Evolutionary conservation across 2,329 filamentous ascomycete species (phyloP), one percentile per base, ranked within the genome.

Genomic region (Arthrobotrys sphaeroides): DNA sequence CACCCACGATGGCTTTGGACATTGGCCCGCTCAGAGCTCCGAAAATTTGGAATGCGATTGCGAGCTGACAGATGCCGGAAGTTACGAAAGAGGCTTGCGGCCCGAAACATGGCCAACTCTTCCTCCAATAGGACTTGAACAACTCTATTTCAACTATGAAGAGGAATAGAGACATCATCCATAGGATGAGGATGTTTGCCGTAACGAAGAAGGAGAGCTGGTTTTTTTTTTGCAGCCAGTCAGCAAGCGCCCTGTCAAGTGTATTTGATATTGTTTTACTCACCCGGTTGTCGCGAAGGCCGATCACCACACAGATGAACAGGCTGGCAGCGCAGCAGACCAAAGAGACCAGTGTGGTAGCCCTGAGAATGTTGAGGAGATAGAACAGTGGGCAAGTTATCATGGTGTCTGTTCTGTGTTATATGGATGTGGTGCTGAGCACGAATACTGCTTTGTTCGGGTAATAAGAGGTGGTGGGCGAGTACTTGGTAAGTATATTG

Each of bases 121-220:
- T 68, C 38, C 55, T 49, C 62, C 55, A 68, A 20, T 68, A 74
- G 7, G 61, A 62, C 16, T 16, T 36, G n/a, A 68, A 53, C 10
- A 68, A 18, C 6, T 49, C 62, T 6, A 57, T 16, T 20, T 74
- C 55, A 6, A 60, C 40, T 5, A 47, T 31, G 18, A 51, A 20
- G 0, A 74, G 61, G 36, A 73, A 43, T 3, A 73, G 9, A 5
- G 61, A 33, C 33, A 67, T 53, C 16, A 73, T 2, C 28, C 38
- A 66, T 3, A 73, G 45, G n/a, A 73, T 6, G 16, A 68, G 55
- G 10, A 74, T 31, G 18, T 74, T 74, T 12, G 62, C 61, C 1
- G 61, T 40, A n/a, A 74, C 62, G 7, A 74, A 74, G 47, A 67
- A 74, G 1, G 53, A 61, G 20, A 62, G 60, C 70, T 68, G 40